A percentile compares a stretch with the other conserved stretches of the same genome.
phyloP scores from a whole-genome alignment of 306 rosid genomes.

The Cucurbita ficifolia region DNA sequence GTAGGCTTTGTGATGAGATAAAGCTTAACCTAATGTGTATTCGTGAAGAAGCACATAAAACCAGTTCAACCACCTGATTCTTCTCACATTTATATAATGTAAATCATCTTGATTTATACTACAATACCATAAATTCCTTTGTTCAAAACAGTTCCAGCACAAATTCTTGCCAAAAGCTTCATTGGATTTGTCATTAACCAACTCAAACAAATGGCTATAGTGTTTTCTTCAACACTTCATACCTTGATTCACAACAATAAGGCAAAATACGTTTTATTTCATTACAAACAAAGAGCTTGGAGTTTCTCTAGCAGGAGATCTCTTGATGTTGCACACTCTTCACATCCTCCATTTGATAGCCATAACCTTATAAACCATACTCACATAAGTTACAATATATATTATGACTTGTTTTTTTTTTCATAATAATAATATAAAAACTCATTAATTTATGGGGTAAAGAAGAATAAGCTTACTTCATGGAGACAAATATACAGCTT shows the following conservation, averaged over 20 bases:
- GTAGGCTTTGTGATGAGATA: slow-evolving; percentile 64
- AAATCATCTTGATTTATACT: background rate
- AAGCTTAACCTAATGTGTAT: slow-evolving; percentile 49
- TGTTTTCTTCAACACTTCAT: background rate
- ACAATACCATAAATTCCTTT: background rate
- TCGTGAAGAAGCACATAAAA: slow-evolving; percentile 45
- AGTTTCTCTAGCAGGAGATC: background rate
- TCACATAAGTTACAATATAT: too few species aligned
- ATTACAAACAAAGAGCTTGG: background rate
- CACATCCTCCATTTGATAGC: background rate
- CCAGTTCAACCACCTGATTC: background rate
- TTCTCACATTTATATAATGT: background rate
- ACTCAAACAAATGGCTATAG: background rate
- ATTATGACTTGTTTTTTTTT: too few species aligned
- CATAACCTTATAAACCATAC: background rate
- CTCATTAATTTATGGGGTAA: background rate
- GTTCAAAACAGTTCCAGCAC: background rate
- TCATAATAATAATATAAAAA: background rate
- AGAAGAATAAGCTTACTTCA: background rate
- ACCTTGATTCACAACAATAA: background rate
- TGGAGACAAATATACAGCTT: background rate
- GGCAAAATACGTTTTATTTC: background rate
- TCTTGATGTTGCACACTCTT: background rate
- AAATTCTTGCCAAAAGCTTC: background rate
- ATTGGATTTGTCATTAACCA: background rate